These are phyloP conservation scores for Barnettozyma sucrosica DNA, from an alignment of 805 yeast genomes.

Conservation along the genomic window DNA sequence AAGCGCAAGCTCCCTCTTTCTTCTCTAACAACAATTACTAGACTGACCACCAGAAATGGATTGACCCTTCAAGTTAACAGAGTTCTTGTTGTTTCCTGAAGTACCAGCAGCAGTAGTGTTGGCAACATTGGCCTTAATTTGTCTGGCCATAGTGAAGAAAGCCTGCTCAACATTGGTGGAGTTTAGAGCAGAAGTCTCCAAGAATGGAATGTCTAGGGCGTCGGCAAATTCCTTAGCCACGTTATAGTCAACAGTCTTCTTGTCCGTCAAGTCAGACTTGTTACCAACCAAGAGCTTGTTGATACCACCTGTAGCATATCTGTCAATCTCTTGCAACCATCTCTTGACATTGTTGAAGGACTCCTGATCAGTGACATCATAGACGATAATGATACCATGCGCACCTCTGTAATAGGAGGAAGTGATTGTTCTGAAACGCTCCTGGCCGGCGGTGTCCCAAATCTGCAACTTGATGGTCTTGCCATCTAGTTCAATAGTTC, in stretches of 20 bases:
- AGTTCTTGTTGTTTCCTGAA: slow-evolving; percentile 45
- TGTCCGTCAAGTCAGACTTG: slow-evolving; percentile 89
- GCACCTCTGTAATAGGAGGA: slow-evolving; percentile 98
- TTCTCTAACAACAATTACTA: slow-evolving; percentile 39
- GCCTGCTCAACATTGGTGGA: slow-evolving; percentile 98
- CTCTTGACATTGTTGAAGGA: slow-evolving; percentile 94
- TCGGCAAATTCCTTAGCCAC: slow-evolving; percentile 98
- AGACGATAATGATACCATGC: slow-evolving; percentile 95
- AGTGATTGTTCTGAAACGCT: slow-evolving; percentile 95
- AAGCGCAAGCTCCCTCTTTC: not conserved
- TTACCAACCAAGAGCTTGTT: slow-evolving; percentile 94
- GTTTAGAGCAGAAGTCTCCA: slow-evolving; percentile 93
- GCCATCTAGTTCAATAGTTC: slow-evolving; percentile 91
- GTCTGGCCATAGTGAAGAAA: slow-evolving; percentile 97
- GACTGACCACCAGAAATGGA: slow-evolving; percentile 39
- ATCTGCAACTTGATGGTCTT: slow-evolving; percentile 96
- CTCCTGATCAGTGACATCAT: slow-evolving; percentile 97
- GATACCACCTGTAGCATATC: slow-evolving; percentile 97
- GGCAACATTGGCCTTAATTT: slow-evolving; percentile 93
- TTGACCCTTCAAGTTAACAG: slow-evolving; percentile 71
- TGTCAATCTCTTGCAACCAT: slow-evolving; percentile 98
- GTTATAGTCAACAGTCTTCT: slow-evolving; percentile 91
- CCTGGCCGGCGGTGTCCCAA: slow-evolving; percentile 99
- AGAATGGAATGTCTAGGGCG: slow-evolving; percentile 85
- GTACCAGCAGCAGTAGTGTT: slow-evolving; percentile 35